A percentile compares a stretch with the other conserved stretches of the same genome.
Conservation (phyloP, 2,329 filamentous ascomycete genomes). For the Colletotrichum phormii region DNA sequence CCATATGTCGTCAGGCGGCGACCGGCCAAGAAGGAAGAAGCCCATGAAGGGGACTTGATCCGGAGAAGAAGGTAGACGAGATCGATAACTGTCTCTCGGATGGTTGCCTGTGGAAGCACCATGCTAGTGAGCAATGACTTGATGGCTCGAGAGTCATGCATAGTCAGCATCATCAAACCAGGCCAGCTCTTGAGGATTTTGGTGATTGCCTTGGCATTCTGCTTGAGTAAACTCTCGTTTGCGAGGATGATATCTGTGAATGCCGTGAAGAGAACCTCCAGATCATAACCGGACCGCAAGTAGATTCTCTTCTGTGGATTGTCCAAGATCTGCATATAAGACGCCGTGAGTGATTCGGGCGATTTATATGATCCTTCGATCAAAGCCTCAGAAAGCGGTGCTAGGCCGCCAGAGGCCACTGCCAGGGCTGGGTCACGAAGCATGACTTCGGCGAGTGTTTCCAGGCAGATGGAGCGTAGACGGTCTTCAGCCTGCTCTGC, state of each 20-base stretch:
- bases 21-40: slow-evolving; percentile 93
- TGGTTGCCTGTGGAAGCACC: slow-evolving; percentile 65
- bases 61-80: slow-evolving; percentile 83
- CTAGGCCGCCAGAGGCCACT: slow-evolving; percentile 85
- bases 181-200: slow-evolving; percentile 93
- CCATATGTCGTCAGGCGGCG: slow-evolving; percentile 94
- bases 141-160: slow-evolving; percentile 88
- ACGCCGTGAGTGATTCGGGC: slow-evolving; percentile 86
- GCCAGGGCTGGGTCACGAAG: slow-evolving; percentile 86
- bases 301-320: slow-evolving; percentile 83
- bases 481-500: slow-evolving; percentile 91
- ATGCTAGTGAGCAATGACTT: slow-evolving; percentile 78
- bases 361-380: slow-evolving; percentile 92
- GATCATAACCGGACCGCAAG: slow-evolving; percentile 87
- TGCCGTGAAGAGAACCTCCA: slow-evolving; percentile 89
- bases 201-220: slow-evolving; percentile 93
- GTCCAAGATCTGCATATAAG: slow-evolving; percentile 92
- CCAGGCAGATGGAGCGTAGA: slow-evolving; percentile 87
- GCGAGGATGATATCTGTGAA: slow-evolving; percentile 85
- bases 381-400: slow-evolving; percentile 89
- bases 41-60: slow-evolving; percentile 95
- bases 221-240: slow-evolving; percentile 76
- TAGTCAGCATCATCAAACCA: slow-evolving; percentile 86
- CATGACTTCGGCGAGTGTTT: slow-evolving; percentile 92
- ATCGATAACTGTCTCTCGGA: slow-evolving; percentile 85